Evolutionary conservation across 1,284 basidiomycete genomes (phyloP), one percentile per base, ranked within the genome.

Genomic region (Leccinum griseonigrum): DNA sequence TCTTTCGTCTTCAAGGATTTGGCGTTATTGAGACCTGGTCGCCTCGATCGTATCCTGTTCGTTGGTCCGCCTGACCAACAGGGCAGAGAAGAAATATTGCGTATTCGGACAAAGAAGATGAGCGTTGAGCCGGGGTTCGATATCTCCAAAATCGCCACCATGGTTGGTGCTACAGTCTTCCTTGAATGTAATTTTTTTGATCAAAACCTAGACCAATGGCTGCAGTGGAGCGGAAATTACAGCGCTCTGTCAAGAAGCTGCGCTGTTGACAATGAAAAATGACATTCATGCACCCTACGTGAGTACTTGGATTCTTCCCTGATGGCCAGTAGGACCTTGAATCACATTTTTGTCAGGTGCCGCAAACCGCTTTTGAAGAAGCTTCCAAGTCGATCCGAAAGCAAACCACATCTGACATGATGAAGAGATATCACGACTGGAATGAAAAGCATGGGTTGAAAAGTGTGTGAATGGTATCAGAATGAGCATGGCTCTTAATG

Each of bases 161-260:
- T 96, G 76, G 96, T 93, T 66, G n/a, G 71, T 64, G 22, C 43
- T 64, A 46, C 11, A 26, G n/a, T 32, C n/a, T 29, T 32, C 8
- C 31, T 32, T 1, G 10, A 4, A 7, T 4, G 3, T 26, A 8
- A 3, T 16, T 6, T 14, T 43, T 48, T 57, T 73, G 53, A 70
- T 50, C n/a, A 18, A 60, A 34, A 62, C 14, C 34, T 7, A 98
- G 95, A 92, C 94, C 3, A 87, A 92, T 10, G 97, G 97, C 1
- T 99, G 94, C 72, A 98, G 97, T 11, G 97, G 97, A 10, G 97
- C 97, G 6, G 97, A 99, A 73, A 88, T 99, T 31, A 84, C 88
- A 6, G 87, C 91, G 1, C 83, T 99, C 56, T 98, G 96, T 73
- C 97, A 99, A 78, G 97, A 99, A 75, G 97, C 97, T 2, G 97